Evolutionary conservation across 2,329 filamentous ascomycete species (phyloP), one percentile per base, ranked within the genome.

Genomic region (Botryotinia calthae): DNA sequence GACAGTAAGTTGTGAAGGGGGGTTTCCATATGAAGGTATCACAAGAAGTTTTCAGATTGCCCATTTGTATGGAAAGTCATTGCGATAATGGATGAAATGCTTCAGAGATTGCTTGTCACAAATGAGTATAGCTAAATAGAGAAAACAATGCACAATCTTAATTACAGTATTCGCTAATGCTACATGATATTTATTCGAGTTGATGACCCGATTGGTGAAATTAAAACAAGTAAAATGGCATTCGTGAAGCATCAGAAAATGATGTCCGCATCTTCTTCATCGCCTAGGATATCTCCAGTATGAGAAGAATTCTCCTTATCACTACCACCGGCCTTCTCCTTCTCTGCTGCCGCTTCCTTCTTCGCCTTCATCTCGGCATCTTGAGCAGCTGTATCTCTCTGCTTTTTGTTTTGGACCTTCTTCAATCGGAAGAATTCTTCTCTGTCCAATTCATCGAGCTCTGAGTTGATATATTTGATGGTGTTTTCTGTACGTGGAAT

Each of bases 391-490:
- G 85, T 90, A 78, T 95, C 92, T 79, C 92, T 86, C 82, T 94
- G 91, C 82, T 95, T 95, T 85, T 95, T 95, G 82, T 88, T 89
- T 65, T 93, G 93, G 51, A 95, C 93, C 86, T 99, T 99, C 85
- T 99, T 99, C 81, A 99, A 84, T 77, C 96, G 88, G 84, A 98
- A 99, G 82, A 99, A 99, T 82, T 99, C 96, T 82, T 98, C 96
- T 86, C 96, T 90, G 83, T 98, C 97, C 68, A 99, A 87, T 84
- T 99, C 96, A 81, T 99, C 96, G 25, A 99, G 88, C 82, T 99
- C 96, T 1, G 95, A 97, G 84, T 98, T 98, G 87, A 98, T 98
- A 81, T 98, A 99, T 84, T 97, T 98, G 86, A 99, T 99, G n/a
- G 96, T 99, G 81, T 98, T 99, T 82, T 99, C 96, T 22, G 96